Evolutionary conservation across 371 early-diverging fungal genomes (phyloP).

Genomic region (Syncephalastrum monosporum): DNA sequence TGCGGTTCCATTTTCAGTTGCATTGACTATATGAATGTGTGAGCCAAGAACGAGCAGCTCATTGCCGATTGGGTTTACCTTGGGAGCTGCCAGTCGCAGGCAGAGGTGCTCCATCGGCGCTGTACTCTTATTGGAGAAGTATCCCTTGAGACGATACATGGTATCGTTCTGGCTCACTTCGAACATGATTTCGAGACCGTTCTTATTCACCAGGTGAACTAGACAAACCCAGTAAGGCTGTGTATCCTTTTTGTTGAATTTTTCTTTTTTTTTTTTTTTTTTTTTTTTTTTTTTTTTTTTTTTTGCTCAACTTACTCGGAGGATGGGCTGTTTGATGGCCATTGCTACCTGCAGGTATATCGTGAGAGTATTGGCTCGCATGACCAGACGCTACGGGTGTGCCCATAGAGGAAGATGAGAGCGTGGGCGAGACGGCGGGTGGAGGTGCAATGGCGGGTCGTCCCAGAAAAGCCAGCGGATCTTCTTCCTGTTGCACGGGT

Average conservation of each 20-base stretch:
- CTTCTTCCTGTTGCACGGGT: slow-evolving; percentile 12
- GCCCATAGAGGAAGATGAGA: slow-evolving; percentile 14
- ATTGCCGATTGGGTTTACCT: slow-evolving; percentile 21
- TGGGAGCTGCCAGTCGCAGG: slow-evolving; percentile 57
- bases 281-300: too few species aligned
- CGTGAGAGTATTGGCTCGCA: slow-evolving; percentile 2
- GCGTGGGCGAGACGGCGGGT: slow-evolving; percentile 10
- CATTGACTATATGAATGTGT: slow-evolving; percentile 42
- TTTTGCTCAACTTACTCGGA: slow-evolving; percentile 6
- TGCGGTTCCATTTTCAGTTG: slow-evolving; percentile 70
- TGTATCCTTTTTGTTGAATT: too few species aligned
- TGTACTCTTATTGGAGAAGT: slow-evolving; percentile 50
- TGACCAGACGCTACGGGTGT: slow-evolving; percentile 11
- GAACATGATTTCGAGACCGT: slow-evolving; percentile 36
- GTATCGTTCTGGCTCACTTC: slow-evolving; percentile 19
- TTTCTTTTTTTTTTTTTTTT: too few species aligned
- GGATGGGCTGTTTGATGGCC: slow-evolving; percentile 15
- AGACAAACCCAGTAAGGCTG: not conserved
- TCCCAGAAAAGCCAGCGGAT: slow-evolving; percentile 14
- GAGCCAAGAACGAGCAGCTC: not conserved
- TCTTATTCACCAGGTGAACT: slow-evolving; percentile 40
- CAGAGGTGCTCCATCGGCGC: slow-evolving; percentile 55
- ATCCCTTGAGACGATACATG: slow-evolving; percentile 30
- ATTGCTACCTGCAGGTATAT: slow-evolving; percentile 14
- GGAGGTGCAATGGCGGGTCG: slow-evolving; percentile 14